A percentile compares a stretch with the other conserved stretches of the same genome.
Evolutionary conservation across 139 green algal species (phyloP).

Genomic region (Chlorella ohadii): DNA sequence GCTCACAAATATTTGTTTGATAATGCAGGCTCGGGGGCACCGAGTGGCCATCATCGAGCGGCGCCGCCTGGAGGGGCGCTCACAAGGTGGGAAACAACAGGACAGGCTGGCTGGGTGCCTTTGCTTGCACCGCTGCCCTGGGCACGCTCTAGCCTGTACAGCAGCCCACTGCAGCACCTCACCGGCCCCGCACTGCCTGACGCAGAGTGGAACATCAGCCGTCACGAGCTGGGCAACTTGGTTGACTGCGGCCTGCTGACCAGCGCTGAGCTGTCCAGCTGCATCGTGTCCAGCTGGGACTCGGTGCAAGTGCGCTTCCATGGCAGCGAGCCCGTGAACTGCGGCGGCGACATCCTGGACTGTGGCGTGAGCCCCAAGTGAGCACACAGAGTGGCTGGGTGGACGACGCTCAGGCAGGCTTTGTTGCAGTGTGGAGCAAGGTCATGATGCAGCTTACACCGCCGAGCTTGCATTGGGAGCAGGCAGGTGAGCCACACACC

Average conservation of each 20-base stretch:
- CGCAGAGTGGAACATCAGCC: slow-evolving; percentile 51
- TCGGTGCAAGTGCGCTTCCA: not conserved
- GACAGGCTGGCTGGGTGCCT: no score
- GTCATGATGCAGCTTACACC: no score
- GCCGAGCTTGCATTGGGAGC: no score
- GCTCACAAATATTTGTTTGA: no score
- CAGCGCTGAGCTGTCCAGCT: slow-evolving; percentile 53
- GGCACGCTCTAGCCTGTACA: no score
- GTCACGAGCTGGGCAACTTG: slow-evolving; percentile 57
- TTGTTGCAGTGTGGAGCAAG: no score
- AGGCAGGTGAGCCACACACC: not conserved
- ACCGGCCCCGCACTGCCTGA: not conserved
- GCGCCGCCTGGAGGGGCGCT: slow-evolving; percentile 55
- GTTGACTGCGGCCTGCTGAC: slow-evolving; percentile 71
- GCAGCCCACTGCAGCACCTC: no score
- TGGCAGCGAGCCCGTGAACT: not conserved
- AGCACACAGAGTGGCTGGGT: no score
- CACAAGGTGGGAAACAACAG: not conserved
- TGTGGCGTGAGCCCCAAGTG: not conserved
- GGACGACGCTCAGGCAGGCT: no score
- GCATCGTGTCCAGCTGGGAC: no score
- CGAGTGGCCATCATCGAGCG: slow-evolving; percentile 72
- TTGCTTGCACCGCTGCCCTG: no score
- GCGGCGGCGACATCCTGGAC: not conserved
- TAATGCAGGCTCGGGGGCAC: slow-evolving; percentile 66